Base-by-base conservation (phyloP, 257 asterid genomes). In the Gentiana macrophylla region DNA sequence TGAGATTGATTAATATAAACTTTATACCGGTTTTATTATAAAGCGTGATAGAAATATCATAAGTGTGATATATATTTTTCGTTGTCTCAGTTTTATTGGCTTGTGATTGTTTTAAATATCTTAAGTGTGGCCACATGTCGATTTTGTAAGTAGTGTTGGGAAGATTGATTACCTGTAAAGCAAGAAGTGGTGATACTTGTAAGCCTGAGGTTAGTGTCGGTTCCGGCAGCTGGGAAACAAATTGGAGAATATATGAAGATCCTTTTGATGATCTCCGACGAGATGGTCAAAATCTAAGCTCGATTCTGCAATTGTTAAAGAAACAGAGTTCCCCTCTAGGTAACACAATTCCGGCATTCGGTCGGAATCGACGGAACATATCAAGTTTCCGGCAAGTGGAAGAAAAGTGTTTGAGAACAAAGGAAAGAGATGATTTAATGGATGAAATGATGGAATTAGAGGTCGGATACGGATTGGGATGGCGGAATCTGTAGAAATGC, bases 391-490 rank as follows among this genome's bases (percentile, higher is more conserved):
- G n/a, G n/a, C n/a, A n/a, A n/a, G n/a, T n/a, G n/a, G n/a, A n/a
- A n/a, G n/a, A n/a, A n/a, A 68, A 76, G 53, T 78, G 74, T 48
- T 59, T 62, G 63, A 80, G 84, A 1, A 82, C 62, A 11, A 32
- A 66, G 32, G 88, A 72, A 3, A 80, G 78, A 3, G 84, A 77
- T 5, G 38, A n/a, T 51, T 72, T 72, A 56, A 77, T 57, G 33
- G 9, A 49, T 0, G 88, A 82, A 8, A 77, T 65, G 0, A 75
- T 12, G 1, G 53, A 33, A n/a, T 61, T 59, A 80, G 83, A 3
- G 83, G 59, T 11, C 12, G 70, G 36, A 15, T 62, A 62, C 4
- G 70, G 0, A 3, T 15, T 64, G 59, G 84, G 72, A 24, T 76
- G 67, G 7, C 79, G 70, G 72, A 64, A 55, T 46, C 59, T 53